Percentiles rank a stretch among this genome's conserved stretches.
Conservation (phyloP, 1,284 basidiomycete genomes). For the Erythrobasidium hasegawianum region DNA sequence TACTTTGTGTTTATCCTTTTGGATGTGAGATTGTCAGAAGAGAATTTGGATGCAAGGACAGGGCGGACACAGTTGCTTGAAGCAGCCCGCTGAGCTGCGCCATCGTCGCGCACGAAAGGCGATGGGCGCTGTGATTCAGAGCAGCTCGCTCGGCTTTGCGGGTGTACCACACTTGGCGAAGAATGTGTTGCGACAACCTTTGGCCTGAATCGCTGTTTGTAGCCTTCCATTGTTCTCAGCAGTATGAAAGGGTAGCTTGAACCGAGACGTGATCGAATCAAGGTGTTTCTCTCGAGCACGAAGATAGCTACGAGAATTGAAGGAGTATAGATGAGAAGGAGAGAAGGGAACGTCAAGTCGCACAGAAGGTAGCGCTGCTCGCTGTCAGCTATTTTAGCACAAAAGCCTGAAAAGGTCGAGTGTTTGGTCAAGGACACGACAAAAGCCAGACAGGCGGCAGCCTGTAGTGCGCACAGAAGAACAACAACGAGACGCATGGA, state of each 20-base stretch:
- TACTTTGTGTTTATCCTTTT: slow-evolving; percentile 27
- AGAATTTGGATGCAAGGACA: slow-evolving; percentile 28
- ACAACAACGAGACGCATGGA: too few relatives aligned
- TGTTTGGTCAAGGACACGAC: slow-evolving; percentile 1
- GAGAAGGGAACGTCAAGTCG: background rate
- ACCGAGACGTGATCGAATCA: too few relatives aligned
- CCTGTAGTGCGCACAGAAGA: too few relatives aligned
- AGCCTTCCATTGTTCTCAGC: background rate
- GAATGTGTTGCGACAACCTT: too few relatives aligned
- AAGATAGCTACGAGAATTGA: too few relatives aligned
- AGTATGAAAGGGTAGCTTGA: too few relatives aligned
- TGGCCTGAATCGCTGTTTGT: background rate
- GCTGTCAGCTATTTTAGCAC: slow-evolving; percentile 1
- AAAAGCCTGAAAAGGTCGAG: background rate
- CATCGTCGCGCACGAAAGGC: too few relatives aligned
- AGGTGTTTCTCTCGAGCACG: too few relatives aligned
- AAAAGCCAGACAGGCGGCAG: background rate
- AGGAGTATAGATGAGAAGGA: background rate
- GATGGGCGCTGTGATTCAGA: too few relatives aligned
- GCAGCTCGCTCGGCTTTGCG: too few relatives aligned
- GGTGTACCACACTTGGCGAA: too few relatives aligned
- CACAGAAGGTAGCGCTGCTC: background rate
- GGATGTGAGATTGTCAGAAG: slow-evolving; percentile 21
- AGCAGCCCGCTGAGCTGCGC: too few relatives aligned
- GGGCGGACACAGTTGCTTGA: slow-evolving; percentile 3